These are phyloP conservation scores for Aspergillus amoenus DNA, from an alignment of 2,329 filamentous ascomycete species.

Conservation along the genomic window DNA sequence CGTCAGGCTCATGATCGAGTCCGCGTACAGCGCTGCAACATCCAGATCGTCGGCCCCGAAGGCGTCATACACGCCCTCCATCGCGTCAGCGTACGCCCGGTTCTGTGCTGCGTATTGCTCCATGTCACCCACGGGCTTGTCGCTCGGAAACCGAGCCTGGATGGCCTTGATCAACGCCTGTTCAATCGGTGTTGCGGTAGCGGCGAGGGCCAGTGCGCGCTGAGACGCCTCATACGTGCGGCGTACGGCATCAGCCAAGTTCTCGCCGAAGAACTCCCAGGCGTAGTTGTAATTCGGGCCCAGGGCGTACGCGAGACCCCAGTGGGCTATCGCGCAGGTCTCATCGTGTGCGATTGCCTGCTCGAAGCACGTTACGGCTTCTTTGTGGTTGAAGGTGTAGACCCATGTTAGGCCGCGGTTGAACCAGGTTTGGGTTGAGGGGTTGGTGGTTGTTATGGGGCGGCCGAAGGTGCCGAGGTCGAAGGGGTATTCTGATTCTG, in stretches of 20 bases:
- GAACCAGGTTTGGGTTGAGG: slow-evolving; percentile 34
- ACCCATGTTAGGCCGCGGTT: slow-evolving; percentile 35
- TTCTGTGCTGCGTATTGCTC: slow-evolving; percentile 54
- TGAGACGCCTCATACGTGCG: slow-evolving; percentile 48
- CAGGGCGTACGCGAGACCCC: slow-evolving; percentile 58
- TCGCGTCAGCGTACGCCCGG: slow-evolving; percentile 60
- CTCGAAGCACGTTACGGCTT: slow-evolving; percentile 38
- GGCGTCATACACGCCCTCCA: slow-evolving; percentile 54
- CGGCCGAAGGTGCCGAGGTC: slow-evolving; percentile 37
- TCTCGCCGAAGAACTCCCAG: slow-evolving; percentile 69
- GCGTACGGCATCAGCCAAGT: slow-evolving; percentile 52
- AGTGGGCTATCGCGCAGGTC: slow-evolving; percentile 40
- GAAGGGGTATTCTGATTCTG: slow-evolving; percentile 18
- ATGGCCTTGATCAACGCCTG: slow-evolving; percentile 64
- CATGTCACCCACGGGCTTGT: slow-evolving; percentile 51
- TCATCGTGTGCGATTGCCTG: slow-evolving; percentile 35
- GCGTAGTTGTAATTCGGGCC: slow-evolving; percentile 80
- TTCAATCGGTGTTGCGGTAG: slow-evolving; percentile 48
- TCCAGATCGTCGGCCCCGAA: slow-evolving; percentile 59
- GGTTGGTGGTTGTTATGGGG: slow-evolving; percentile 25
- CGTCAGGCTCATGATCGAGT: slow-evolving; percentile 64
- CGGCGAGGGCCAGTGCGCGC: slow-evolving; percentile 42
- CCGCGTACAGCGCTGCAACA: slow-evolving; percentile 63
- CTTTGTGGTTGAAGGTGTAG: slow-evolving; percentile 42
- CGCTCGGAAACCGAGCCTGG: slow-evolving; percentile 59